Base-by-base conservation (phyloP, 768 basidiomycete species). In the Naganishia vishniacii region DNA sequence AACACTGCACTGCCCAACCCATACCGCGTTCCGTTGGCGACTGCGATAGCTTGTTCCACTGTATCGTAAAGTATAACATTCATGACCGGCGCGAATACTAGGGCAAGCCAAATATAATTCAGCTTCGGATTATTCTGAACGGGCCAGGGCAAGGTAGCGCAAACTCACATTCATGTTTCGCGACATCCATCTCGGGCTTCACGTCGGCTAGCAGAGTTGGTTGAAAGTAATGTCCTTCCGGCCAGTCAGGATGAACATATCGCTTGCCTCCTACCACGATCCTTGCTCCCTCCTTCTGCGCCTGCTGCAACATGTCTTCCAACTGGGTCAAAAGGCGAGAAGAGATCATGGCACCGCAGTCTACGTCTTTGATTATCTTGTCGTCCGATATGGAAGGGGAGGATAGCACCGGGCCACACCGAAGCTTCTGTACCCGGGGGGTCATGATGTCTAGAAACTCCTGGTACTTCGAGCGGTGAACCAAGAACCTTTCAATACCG, bases 1-100 rank as follows among this genome's bases (percentile, higher is more conserved):
- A 93, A 99, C 20, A 99, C 90, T 61, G 89, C 89, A 1, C 93
- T 91, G 20, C 93, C 94, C 29, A 99, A 85, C 13, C 89, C 93
- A 74, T 88, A 98, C 23, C 83, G 81, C 0, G 91, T 93, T 20
- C 83, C 82, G 73, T 98, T 99, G 0, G 94, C 89, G 67, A 94
- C 87, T 53, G 83, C 82, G 64, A 97, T 82, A 0, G 90, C 92
- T 71, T 95, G 87, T 1, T 92, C 87, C 37, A 92, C 78, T 15
- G 82, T 84, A 13, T 89, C 85, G 71, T 93, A 97, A 53, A 84
- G 83, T 77, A 97, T 86, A 45, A 98, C 81, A 31, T 89, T 79
- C 66, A 91, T 91, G 69, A 99, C 82, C 1, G 94, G 94, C 0
- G 91, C 94, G 74, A 99, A 99, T 44, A 95, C 89, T 92, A 40